Evolutionary conservation across 2,329 filamentous ascomycete species (phyloP), one percentile per base, ranked within the genome.

Genomic region (Colletotrichum magnum): DNA sequence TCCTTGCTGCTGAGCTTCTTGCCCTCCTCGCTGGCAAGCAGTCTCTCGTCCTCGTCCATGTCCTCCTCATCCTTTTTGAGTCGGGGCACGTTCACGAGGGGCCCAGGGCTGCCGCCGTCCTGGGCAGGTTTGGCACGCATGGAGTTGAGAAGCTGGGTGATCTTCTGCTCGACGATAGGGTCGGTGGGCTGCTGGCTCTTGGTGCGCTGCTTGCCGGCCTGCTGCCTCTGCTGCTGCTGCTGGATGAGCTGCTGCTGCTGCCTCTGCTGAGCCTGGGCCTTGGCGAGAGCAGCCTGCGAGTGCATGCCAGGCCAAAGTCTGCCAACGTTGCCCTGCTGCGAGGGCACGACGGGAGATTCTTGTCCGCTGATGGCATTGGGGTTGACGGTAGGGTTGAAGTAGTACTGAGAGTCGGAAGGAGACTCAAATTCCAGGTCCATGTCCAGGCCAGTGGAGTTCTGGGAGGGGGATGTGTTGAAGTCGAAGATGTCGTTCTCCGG

Each of bases 1-100:
- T 98, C 95, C 84, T 98, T 98, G 86, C 94, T 97, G 82, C 92
- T 96, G n/a, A 99, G 88, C 86, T 98, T 98, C 91, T 99, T 99
- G 76, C 95, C 96, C 83, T 98, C 95, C 77, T 99, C 96, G 70
- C 94, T 98, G n/a, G 94, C 94, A 24, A 98, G 86, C 10, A 98
- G 86, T 73, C 94, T 89, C 86, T 98, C 96, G 75, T 98, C 96
- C 80, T 98, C 95, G 75, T 99, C 96, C 95, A 99, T 98, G 61
- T 98, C 95, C 71, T 98, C 95, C 76, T 98, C 95, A 52, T 98
- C 94, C 87, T 98, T 98, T 87, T 92, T 95, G 72, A 89, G 83
- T 72, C 91, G 92, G 58, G 92, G 86, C 74, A 94, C 88, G 78
- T 94, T 92, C 64, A 90, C 86, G n/a, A 91, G 79, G 13, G 86